These are phyloP conservation scores for Clonostachys byssicola DNA, from an alignment of 2,329 filamentous ascomycete species.

Conservation along the genomic window DNA sequence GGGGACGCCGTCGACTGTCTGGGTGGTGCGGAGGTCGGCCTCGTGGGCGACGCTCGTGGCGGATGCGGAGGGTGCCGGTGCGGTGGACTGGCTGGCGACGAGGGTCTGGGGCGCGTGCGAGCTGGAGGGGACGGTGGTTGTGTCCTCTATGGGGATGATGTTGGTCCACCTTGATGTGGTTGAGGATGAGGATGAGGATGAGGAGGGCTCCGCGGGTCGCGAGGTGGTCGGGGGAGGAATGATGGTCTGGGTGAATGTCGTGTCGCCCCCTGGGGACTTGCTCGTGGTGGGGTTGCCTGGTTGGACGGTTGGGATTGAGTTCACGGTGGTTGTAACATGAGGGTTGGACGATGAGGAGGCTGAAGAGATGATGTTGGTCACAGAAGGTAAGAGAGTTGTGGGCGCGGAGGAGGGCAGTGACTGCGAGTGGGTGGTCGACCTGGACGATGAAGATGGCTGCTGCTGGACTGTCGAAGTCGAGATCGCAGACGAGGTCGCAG, in stretches of 20 bases:
- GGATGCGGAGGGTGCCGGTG: not conserved
- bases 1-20: slow-evolving; percentile 18
- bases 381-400: not conserved
- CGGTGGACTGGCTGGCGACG: too few species aligned
- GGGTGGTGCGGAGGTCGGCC: slow-evolving; percentile 10
- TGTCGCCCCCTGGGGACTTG: not conserved
- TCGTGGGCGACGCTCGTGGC: not conserved
- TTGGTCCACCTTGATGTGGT: not conserved
- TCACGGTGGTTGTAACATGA: too few species aligned
- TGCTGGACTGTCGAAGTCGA: not conserved
- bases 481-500: not conserved
- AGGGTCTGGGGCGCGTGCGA: too few species aligned
- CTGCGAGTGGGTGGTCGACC: not conserved
- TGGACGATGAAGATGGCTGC: not conserved
- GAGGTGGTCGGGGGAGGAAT: slow-evolving; percentile 1
- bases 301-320: too few species aligned
- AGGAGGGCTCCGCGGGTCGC: not conserved
- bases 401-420: not conserved
- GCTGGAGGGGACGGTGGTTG: not conserved
- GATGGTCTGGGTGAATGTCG: not conserved
- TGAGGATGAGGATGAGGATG: slow-evolving; percentile 17
- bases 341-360: too few species aligned
- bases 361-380: not conserved
- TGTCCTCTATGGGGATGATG: not conserved
- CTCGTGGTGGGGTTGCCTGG: too few species aligned